Percentiles rank a stretch among this genome's conserved stretches.
Conservation (phyloP, 345 rosid genomes). For the Euphorbia pulcherrima region DNA sequence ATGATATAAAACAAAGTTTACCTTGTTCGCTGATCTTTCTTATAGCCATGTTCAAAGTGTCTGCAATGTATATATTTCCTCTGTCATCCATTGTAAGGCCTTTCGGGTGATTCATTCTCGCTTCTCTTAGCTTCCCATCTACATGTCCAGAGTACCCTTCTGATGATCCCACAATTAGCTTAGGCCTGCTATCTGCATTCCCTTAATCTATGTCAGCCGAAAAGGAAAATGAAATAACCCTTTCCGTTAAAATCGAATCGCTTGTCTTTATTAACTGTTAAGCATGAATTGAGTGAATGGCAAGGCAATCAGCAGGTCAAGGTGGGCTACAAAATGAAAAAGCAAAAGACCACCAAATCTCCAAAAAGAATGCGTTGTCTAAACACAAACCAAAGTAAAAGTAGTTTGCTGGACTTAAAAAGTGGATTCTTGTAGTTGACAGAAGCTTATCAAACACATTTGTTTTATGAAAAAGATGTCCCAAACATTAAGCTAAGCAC, state of each 20-base stretch:
- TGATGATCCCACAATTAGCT: constrained; percentile 28
- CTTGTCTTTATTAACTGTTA: not conserved
- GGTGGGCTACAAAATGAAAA: constrained; percentile 11
- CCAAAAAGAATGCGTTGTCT: constrained; percentile 22
- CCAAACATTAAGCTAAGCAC: constrained; percentile 39
- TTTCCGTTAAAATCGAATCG: constrained; percentile 14
- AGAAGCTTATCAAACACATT: constrained; percentile 30
- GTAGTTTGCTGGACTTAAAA: constrained; percentile 29
- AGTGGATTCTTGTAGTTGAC: constrained; percentile 44
- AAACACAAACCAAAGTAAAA: constrained; percentile 20
- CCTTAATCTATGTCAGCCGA: constrained; percentile 11
- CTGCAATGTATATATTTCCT: constrained; percentile 33
- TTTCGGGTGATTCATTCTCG: constrained; percentile 33
- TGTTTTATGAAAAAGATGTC: constrained; percentile 11
- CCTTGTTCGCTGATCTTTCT: constrained; percentile 31
- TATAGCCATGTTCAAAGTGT: constrained; percentile 33
- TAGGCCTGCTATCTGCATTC: constrained; percentile 29
- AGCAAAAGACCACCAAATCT: constrained; percentile 22
- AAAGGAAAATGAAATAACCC: constrained; percentile 19
- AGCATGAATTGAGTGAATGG: constrained; percentile 17
- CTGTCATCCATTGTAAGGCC: constrained; percentile 26
- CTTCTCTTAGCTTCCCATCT: constrained; percentile 31
- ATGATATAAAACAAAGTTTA: not conserved
- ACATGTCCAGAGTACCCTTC: constrained; percentile 34
- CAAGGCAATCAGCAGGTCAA: constrained; percentile 18